These are phyloP conservation scores for Fusarium newnesense DNA, from an alignment of 2,329 filamentous ascomycete genomes.

Conservation along the genomic window DNA sequence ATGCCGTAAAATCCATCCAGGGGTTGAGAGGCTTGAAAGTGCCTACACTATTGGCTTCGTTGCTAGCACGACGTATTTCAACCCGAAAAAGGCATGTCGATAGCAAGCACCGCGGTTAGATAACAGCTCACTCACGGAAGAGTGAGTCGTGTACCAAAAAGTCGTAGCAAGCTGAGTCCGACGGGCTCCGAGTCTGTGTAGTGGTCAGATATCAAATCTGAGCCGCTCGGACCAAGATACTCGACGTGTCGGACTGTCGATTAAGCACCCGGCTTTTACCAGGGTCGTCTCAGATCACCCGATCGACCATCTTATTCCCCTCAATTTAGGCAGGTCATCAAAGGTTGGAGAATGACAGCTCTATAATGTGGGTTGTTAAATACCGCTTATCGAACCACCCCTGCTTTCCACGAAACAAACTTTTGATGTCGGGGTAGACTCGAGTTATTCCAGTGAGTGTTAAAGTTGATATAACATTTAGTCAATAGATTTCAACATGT, in stretches of 20 bases:
- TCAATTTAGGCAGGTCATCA: slow-evolving; percentile 46
- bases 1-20: background rate
- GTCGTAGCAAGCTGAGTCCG: slow-evolving; percentile 56
- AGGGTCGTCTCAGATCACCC: slow-evolving; percentile 64
- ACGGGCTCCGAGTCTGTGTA: slow-evolving; percentile 60
- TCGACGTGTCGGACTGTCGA: slow-evolving; percentile 55
- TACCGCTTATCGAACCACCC: slow-evolving; percentile 52
- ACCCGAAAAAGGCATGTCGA: background rate
- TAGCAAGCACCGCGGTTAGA: background rate
- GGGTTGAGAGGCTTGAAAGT: background rate
- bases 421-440: slow-evolving; percentile 56
- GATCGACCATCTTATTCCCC: slow-evolving; percentile 66
- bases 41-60: background rate
- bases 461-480: background rate
- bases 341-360: background rate
- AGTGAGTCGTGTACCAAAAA: slow-evolving; percentile 58
- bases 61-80: accelerated
- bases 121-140: background rate
- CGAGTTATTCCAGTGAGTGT: slow-evolving; percentile 28
- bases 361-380: background rate
- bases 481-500: accelerated
- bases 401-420: slow-evolving; percentile 40
- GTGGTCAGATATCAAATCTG: slow-evolving; percentile 67
- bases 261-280: slow-evolving; percentile 70
- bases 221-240: slow-evolving; percentile 60